phyloP scores from a whole-genome alignment of 495 filamentous ascomycete species.

The Hyphodiscus hymeniophilus region DNA sequence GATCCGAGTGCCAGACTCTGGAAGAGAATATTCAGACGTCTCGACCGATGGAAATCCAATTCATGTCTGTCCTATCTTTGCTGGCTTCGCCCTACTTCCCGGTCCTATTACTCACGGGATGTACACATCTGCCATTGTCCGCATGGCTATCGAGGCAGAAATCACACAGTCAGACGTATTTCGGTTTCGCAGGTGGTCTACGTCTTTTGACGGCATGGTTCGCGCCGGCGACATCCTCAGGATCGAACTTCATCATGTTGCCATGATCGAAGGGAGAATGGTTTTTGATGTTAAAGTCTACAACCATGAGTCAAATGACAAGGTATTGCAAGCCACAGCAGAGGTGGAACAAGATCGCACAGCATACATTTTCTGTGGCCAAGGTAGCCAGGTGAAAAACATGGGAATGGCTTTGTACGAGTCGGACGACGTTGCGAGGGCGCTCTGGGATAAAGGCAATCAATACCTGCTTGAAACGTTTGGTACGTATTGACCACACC shows the following conservation, averaged over 20 bases:
- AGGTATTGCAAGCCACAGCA: slow-evolving; percentile 29
- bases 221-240: slow-evolving; percentile 27
- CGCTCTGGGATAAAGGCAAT: slow-evolving; percentile 35
- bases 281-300: slow-evolving; percentile 22
- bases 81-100: slow-evolving; percentile 3
- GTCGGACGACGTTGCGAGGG: slow-evolving; percentile 24
- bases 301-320: slow-evolving; percentile 22
- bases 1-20: slow-evolving; percentile 63
- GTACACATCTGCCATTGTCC: slow-evolving; percentile 7
- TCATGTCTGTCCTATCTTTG: slow-evolving; percentile 4
- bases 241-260: slow-evolving; percentile 27
- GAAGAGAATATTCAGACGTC: slow-evolving; percentile 89
- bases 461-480: slow-evolving; percentile 27
- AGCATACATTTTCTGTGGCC: slow-evolving; percentile 37
- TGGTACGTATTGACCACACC: slow-evolving; percentile 24
- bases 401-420: slow-evolving; percentile 39
- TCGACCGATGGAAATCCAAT: slow-evolving; percentile 56
- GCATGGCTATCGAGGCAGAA: slow-evolving; percentile 1
- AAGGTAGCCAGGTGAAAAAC: slow-evolving; percentile 31
- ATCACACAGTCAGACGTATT: not conserved
- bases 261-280: slow-evolving; percentile 30
- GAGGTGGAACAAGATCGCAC: slow-evolving; percentile 30
- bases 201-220: slow-evolving; percentile 30
- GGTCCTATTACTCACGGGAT: slow-evolving; percentile 9
- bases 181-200: not conserved